Conservation (phyloP, 345 rosid genomes). For the Gossypium australe region DNA sequence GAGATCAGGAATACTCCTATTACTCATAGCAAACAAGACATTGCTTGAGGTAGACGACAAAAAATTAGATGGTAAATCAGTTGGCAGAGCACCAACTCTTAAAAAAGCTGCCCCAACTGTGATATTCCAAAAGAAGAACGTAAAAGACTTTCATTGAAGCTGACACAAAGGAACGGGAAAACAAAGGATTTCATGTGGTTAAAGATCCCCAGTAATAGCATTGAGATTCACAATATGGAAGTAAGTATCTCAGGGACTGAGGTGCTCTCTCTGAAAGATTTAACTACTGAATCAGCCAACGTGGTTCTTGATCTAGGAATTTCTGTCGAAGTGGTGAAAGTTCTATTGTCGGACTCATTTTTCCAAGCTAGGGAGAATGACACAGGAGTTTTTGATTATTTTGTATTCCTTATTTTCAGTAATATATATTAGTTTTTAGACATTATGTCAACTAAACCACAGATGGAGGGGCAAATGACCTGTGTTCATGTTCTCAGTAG, state of each 20-base stretch:
- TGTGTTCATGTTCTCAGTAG: no score
- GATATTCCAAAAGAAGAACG: constrained; percentile 18
- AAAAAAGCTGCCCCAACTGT: constrained; percentile 22
- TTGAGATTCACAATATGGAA: no score
- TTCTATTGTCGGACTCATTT: neutral
- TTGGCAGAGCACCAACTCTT: constrained; percentile 7
- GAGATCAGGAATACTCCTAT: constrained; percentile 27
- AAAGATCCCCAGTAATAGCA: constrained; percentile 9
- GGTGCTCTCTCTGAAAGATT: no score
- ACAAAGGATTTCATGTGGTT: constrained; percentile 7
- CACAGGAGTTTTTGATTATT: neutral
- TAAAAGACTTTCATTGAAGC: constrained; percentile 7
- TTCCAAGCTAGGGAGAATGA: neutral
- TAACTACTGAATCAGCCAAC: no score
- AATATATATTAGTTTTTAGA: no score
- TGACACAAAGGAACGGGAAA: constrained; percentile 8
- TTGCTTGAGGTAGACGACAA: constrained; percentile 25
- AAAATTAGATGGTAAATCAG: constrained; percentile 15
- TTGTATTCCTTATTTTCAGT: no score
- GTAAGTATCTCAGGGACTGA: no score
- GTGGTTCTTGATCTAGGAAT: neutral
- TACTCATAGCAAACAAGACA: constrained; percentile 19
- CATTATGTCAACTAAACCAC: no score
- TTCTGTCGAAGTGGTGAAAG: neutral
- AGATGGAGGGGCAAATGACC: no score